Evolutionary conservation across 2,329 filamentous ascomycete species (phyloP), one percentile per base, ranked within the genome.

Genomic region (Fusarium caatingaense): DNA sequence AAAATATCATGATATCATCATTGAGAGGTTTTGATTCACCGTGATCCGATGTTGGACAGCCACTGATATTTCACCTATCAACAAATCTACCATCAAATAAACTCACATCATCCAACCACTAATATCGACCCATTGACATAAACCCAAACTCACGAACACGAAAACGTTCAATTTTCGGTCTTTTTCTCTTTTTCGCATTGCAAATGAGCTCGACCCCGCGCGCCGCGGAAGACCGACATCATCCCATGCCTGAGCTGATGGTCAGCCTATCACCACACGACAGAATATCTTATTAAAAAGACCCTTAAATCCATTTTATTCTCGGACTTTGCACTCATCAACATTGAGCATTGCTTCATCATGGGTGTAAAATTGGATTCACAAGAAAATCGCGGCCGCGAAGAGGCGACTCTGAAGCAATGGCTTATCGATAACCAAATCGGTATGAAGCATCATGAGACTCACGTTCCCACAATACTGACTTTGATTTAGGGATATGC

Each of bases 401-500:
- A 40, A 23, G 15, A 32, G 30, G 15, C 30, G 8, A 16, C 30
- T 8, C 30, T 32, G 30, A 69, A 70, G 47, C 53, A 55, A 45
- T 63, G 66, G 66, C 42, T 69, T 58, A 49, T 69, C 44, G 32
- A 69, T 45, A 62, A 69, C n/a, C 66, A 69, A 18, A 56, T 58
- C 3, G 40, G 66, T 69, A 32, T 20, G 16, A 51, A 41, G 11
- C 15, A 51, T 40, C 34, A 30, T 27, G 34, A 18, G 34, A 51
- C 34, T 15, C 12, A 3, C 2, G 21, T 25, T 47, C 28, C 45
- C 41, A 47, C 49, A 66, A 42, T 67, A 45, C 53, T 69, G 30
- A 69, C 62, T 45, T 64, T 20, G 6, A 12, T 60, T 62, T 62
- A 83, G 94, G 93, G 68, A 88, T 98, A 71, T 93, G 93, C n/a